phyloP scores from a whole-genome alignment of 169 alveolate species.

The Cryptosporidium sp. region DNA sequence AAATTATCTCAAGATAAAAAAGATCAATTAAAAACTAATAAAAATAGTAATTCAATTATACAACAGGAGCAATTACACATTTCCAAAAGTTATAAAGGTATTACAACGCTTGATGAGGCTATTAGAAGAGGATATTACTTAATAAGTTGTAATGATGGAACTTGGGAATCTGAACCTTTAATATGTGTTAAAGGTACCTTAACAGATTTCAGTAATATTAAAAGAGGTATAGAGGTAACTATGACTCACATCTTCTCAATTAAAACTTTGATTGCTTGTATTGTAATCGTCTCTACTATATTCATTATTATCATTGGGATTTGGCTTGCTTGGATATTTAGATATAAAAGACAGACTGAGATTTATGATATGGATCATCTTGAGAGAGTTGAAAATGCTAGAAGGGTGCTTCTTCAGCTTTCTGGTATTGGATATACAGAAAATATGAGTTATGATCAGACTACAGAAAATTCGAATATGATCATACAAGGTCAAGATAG shows the following conservation, averaged over 20 bases:
- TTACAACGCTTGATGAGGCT: conserved; percentile 17
- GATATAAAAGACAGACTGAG: conserved; percentile 50
- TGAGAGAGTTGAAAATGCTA: conserved; percentile 51
- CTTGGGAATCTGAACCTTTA: conserved; percentile 72
- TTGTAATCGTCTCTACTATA: conserved; percentile 21
- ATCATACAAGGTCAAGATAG: not conserved
- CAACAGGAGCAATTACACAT: not conserved
- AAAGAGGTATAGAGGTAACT: conserved; percentile 61
- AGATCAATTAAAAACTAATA: not conserved
- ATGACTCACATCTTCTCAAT: conserved; percentile 60
- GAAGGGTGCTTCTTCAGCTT: conserved; percentile 52
- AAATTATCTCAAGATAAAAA: not conserved
- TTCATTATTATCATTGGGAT: conserved; percentile 3
- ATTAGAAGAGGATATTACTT: conserved; percentile 36
- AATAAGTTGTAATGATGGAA: conserved; percentile 46
- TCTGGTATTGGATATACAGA: conserved; percentile 33
- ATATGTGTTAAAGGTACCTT: conserved; percentile 73
- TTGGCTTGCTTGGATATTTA: conserved; percentile 52
- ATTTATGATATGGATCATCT: conserved; percentile 50
- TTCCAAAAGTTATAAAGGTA: conserved; percentile 5
- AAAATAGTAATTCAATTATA: not conserved
- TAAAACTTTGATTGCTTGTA: conserved; percentile 36
- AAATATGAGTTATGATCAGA: conserved; percentile 6
- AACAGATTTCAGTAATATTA: conserved; percentile 53
- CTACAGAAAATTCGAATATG: conserved; percentile 27